A percentile compares a stretch with the other conserved stretches of the same genome.
These are phyloP conservation scores for Emericellopsis terricola DNA, from an alignment of 495 filamentous ascomycete species.

Conservation along the genomic window DNA sequence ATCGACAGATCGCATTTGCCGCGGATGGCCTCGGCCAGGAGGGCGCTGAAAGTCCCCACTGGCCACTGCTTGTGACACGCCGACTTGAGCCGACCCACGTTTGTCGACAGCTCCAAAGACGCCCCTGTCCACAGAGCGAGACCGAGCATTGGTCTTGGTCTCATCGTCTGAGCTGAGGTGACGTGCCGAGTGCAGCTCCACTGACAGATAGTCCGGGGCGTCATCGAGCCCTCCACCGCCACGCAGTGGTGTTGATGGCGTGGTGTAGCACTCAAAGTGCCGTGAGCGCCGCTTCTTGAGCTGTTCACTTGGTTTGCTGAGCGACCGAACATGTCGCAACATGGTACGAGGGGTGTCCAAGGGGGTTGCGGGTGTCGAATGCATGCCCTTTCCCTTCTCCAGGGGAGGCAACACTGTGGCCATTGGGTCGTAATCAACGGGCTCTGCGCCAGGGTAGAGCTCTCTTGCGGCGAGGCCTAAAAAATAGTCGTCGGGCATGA, in stretches of 20 bases:
- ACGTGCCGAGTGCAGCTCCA: too few species aligned
- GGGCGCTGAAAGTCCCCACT: slow-evolving; percentile 41
- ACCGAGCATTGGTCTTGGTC: too few species aligned
- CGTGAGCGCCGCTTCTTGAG: neutral
- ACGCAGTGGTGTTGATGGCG: slow-evolving; percentile 29
- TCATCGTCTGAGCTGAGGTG: too few species aligned
- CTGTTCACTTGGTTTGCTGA: slow-evolving; percentile 24
- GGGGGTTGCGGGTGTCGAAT: neutral
- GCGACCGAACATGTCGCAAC: slow-evolving; percentile 18
- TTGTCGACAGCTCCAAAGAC: slow-evolving; percentile 36
- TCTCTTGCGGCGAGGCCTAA: slow-evolving; percentile 15
- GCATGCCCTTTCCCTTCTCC: too few species aligned
- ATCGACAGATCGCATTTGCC: slow-evolving; percentile 15
- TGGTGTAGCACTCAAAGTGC: slow-evolving; percentile 15
- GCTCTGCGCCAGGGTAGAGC: slow-evolving; percentile 6
- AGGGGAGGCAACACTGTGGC: slow-evolving; percentile 1
- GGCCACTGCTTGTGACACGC: slow-evolving; percentile 41
- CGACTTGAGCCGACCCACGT: slow-evolving; percentile 44
- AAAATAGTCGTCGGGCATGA: slow-evolving; percentile 55
- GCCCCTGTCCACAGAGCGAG: slow-evolving; percentile 38
- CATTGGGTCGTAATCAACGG: slow-evolving; percentile 1
- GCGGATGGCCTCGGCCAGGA: slow-evolving; percentile 11
- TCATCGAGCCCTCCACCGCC: too few species aligned
- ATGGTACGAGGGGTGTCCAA: slow-evolving; percentile 14
- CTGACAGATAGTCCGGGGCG: too few species aligned